These are phyloP conservation scores for Lipomyces chichibuensis DNA, from an alignment of 805 yeast genomes.

Conservation along the genomic window DNA sequence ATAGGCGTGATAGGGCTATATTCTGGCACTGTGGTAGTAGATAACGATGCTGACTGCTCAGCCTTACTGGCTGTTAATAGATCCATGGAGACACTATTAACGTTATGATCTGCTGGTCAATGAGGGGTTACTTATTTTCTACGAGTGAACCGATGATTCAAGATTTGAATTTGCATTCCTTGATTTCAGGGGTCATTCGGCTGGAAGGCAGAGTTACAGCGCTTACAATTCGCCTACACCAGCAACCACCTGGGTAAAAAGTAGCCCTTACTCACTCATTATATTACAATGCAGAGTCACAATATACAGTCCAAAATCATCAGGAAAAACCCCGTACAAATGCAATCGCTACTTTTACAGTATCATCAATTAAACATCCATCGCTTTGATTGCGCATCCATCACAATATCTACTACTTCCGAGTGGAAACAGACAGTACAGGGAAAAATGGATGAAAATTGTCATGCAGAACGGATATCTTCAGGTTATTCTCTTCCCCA, in stretches of 20 bases:
- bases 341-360: background rate
- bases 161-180: background rate
- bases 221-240: no score
- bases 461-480: constrained; percentile 41
- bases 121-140: background rate
- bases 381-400: background rate
- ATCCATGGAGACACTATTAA: background rate
- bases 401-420: background rate
- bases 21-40: background rate
- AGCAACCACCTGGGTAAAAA: background rate
- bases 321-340: background rate
- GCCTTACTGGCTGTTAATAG: background rate
- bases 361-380: background rate
- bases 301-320: background rate
- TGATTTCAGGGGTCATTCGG: background rate
- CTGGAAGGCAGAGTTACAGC: no score
- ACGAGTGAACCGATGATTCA: no score
- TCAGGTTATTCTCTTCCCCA: constrained; percentile 1
- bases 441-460: constrained; percentile 57
- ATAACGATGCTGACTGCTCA: background rate
- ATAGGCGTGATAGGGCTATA: constrained; percentile 7
- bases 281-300: background rate
- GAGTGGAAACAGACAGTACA: constrained; percentile 33
- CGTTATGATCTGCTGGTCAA: background rate
- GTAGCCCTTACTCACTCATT: background rate